These are phyloP conservation scores for Calocybe gangraenosa DNA, from an alignment of 768 basidiomycete species.

Conservation along the genomic window DNA sequence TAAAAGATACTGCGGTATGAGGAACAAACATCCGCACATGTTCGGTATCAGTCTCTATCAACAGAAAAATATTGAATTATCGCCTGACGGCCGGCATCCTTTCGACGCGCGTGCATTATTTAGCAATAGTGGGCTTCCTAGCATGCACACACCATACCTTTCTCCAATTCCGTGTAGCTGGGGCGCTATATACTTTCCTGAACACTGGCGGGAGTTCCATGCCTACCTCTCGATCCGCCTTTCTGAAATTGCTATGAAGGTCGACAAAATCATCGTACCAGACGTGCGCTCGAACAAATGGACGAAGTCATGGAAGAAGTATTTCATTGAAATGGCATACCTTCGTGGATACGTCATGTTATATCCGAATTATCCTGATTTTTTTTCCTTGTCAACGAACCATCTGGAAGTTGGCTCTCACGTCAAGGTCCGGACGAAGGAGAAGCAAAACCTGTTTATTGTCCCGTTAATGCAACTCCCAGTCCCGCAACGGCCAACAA, in stretches of 20 bases:
- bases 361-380: conserved; percentile 77
- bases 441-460: conserved; percentile 60
- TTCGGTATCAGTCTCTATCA: conserved; percentile 87
- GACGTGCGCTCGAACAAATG: conserved; percentile 77
- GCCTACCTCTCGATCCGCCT: conserved; percentile 68
- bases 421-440: conserved; percentile 54
- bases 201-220: conserved; percentile 87
- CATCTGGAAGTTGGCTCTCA: conserved; percentile 84
- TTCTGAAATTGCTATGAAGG: conserved; percentile 39
- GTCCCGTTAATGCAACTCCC: conserved; percentile 65
- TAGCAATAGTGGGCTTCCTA: conserved; percentile 28
- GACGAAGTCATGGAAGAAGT: conserved; percentile 84
- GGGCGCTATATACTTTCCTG: conserved; percentile 89
- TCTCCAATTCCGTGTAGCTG: conserved; percentile 89
- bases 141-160: conserved; percentile 66
- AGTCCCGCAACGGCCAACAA: conserved; percentile 1
- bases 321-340: conserved; percentile 82
- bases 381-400: conserved; percentile 81
- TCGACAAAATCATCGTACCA: conserved; percentile 55
- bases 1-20: conserved; percentile 49
- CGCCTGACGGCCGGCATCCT: conserved; percentile 56
- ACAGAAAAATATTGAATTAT: conserved; percentile 76
- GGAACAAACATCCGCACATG: conserved; percentile 40
- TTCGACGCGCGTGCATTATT: conserved; percentile 69
- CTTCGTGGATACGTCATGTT: conserved; percentile 85